Conservation (phyloP, 192 early-diverging fungal species). For the Powellomyces hirtus region DNA sequence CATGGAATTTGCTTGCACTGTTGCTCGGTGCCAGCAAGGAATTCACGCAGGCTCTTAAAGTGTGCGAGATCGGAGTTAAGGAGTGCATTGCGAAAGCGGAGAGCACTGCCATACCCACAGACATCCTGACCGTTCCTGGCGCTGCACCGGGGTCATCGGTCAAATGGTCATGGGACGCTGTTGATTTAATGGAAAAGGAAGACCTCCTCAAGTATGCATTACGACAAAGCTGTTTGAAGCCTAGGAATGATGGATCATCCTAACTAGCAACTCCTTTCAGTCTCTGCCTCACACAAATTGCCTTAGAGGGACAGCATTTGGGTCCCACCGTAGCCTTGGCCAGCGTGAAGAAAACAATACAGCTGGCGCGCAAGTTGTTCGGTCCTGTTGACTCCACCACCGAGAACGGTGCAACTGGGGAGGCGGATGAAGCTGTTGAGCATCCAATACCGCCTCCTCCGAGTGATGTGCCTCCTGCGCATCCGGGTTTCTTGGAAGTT, state of each 20-base stretch:
- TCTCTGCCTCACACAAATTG: slow-evolving; percentile 44
- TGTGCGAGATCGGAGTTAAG: slow-evolving; percentile 44
- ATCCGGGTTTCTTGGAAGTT: background rate
- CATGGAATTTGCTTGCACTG: slow-evolving; percentile 51
- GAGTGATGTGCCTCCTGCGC: background rate
- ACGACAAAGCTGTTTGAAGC: slow-evolving; percentile 16
- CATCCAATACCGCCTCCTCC: background rate
- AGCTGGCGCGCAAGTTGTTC: slow-evolving; percentile 16
- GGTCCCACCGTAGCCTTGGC: slow-evolving; percentile 40
- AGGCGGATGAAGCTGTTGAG: background rate
- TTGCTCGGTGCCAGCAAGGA: slow-evolving; percentile 38
- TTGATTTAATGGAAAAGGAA: slow-evolving; percentile 10
- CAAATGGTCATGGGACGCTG: slow-evolving; percentile 20
- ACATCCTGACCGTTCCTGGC: background rate
- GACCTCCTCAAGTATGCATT: slow-evolving; percentile 1
- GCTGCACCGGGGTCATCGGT: background rate
- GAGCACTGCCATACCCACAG: background rate
- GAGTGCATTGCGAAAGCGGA: slow-evolving; percentile 30
- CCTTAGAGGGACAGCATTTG: slow-evolving; percentile 31
- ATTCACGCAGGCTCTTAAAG: slow-evolving; percentile 37
- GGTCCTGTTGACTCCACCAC: background rate
- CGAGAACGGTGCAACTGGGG: background rate
- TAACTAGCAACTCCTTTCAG: slow-evolving; percentile 17
- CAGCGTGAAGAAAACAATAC: slow-evolving; percentile 33
- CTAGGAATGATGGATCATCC: background rate